Percentiles rank a stretch among this genome's conserved stretches.
Conservation (phyloP, 371 early-diverging fungal genomes). For the Nosema muscidifuracis region DNA sequence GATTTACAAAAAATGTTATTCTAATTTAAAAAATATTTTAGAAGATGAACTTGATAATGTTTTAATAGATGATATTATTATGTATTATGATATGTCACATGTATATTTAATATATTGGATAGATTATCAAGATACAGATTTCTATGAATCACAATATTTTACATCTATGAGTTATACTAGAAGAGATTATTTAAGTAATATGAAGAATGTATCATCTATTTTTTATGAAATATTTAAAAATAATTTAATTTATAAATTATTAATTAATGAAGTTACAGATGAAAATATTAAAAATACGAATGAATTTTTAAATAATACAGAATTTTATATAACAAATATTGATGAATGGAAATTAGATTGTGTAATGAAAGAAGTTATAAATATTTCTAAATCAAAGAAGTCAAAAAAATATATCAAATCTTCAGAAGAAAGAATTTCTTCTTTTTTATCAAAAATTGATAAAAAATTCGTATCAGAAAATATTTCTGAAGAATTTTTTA, state of each 20-base stretch:
- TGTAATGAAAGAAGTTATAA: slow-evolving; percentile 34
- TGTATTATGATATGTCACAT: not conserved
- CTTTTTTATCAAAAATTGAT: slow-evolving; percentile 5
- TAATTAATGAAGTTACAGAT: not conserved
- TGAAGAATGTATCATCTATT: not conserved
- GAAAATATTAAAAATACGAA: not conserved
- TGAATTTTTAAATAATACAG: slow-evolving; percentile 2
- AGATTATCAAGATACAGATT: too few species aligned
- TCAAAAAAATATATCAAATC: not conserved
- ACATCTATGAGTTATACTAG: not conserved
- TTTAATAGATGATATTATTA: not conserved
- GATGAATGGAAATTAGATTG: slow-evolving; percentile 29
- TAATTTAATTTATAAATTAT: slow-evolving; percentile 4
- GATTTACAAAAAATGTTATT: not conserved
- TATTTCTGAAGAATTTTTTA: slow-evolving; percentile 4
- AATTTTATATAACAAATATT: slow-evolving; percentile 10
- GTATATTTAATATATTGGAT: not conserved
- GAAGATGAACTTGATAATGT: not conserved
- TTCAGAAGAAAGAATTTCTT: not conserved
- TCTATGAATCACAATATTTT: not conserved
- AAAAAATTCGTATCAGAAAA: not conserved
- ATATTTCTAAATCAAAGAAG: slow-evolving; percentile 1
- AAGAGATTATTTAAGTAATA: not conserved
- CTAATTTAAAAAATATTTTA: not conserved
- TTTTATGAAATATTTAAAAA: slow-evolving; percentile 13